Evolutionary conservation across 2,329 filamentous ascomycete species (phyloP), one percentile per base, ranked within the genome.

Genomic region (Rhinocladiella mackenziei): DNA sequence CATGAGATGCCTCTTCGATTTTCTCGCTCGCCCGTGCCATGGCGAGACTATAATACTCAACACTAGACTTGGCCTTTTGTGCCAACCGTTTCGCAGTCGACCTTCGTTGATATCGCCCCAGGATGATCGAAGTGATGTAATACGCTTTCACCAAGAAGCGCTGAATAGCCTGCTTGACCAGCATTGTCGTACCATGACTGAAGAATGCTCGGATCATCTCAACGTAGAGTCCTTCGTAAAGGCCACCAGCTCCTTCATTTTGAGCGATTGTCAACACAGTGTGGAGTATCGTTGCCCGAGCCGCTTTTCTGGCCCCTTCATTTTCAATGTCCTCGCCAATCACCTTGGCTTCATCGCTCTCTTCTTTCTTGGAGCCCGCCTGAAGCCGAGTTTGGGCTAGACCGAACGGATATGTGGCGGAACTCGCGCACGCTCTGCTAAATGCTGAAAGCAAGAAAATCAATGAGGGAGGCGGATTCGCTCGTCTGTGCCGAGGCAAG

Each of bases 191-290:
- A 0, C 89, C 89, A 58, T 95, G 88, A 15, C 80, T 82, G 58
- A 95, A 82, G 67, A 94, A 94, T 0, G 85, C 84, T 58, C 89
- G 89, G 6, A 89, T 65, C 2, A 94, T 73, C 64, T 94, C 86
- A 3, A 81, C 85, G 10, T 74, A 74, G 0, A 94, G 69, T 4
- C 88, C 89, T 36, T 84, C 78, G 60, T 94, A 95, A 6, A 94
- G 66, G 0, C 81, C 83, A 3, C 62, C 60, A 0, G 82, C 48
- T 1, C 89, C 89, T 58, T 94, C 86, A 0, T 68, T 72, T 33
- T 72, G 74, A 22, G 68, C 69, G 44, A 78, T 76, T 14, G 73
- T 69, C 17, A 79, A 52, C 14, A 89, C 75, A 6, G 77, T 78
- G 17, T 73, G 73, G 56, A 89, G 78, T 3, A 88, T 77, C 5